Evolutionary conservation across 208 protist genomes (phyloP), one percentile per base, ranked within the genome.

Genomic region (Acanthamoeba lenticulata): DNA sequence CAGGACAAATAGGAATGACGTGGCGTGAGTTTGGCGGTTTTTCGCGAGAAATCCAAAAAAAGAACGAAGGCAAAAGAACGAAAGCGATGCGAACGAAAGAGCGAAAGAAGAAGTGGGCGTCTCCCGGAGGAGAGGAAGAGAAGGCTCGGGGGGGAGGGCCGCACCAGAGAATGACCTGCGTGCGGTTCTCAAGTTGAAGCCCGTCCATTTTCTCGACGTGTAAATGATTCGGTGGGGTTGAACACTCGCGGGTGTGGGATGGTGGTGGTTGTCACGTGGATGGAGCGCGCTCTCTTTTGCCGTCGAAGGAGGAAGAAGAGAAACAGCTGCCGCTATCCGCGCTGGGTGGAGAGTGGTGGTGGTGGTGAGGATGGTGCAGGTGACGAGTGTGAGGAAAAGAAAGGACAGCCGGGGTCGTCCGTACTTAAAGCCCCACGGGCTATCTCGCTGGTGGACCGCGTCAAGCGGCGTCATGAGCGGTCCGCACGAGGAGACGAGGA

Each of bases 151-250:
- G 9, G 69, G 13, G 69, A 13, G 4, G 44, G 3, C 13, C 36
- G 77, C 24, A 86, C 77, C 77, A 86, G 36, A 86, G n/a, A 57
- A 86, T 86, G 77, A 86, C 77, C 24, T 86, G 77, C 13, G 77
- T 86, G 24, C 77, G 77, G 77, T 86, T 86, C 27, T 86, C 77
- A 29, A 86, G 77, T 19, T 86, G 77, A 34, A 86, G 77, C 6
- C 42, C 38, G 45, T 86, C 77, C 77, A 86, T 86, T 79, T 45
- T 27, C n/a, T 67, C 9, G 0, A 36, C 17, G 17, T 4, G 67
- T 45, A 79, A 52, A 52, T 67, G 60, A n/a, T 32, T 19, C 36
- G 29, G 60, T 24, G 52, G 15, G 15, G 52, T 60, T 21, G 29
- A 29, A 67, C 15, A 55, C 17, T 27, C 27, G 60, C n/a, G 29